phyloP scores from a whole-genome alignment of 257 asterid genomes.

The Solanum bulbocastanum region DNA sequence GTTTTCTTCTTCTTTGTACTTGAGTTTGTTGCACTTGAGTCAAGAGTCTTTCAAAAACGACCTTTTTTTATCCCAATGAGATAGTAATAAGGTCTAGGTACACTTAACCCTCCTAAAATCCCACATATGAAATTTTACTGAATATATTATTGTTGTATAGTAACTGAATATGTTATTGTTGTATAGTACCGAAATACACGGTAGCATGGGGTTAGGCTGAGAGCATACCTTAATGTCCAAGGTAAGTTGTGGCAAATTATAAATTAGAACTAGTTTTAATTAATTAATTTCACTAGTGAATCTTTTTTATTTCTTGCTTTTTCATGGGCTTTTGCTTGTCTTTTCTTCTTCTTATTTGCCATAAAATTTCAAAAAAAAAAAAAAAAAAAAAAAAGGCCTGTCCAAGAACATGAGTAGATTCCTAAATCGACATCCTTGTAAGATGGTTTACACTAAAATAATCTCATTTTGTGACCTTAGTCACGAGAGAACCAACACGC shows the following conservation, averaged over 20 bases:
- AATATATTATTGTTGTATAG: not conserved
- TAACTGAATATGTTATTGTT: too few relatives aligned
- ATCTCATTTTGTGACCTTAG: slow-evolving; percentile 13
- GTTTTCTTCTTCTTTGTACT: too few relatives aligned
- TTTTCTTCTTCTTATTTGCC: not conserved
- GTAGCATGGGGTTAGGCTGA: not conserved
- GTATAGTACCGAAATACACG: not conserved
- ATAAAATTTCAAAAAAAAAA: not conserved
- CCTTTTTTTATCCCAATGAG: not conserved
- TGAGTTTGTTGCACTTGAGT: too few relatives aligned
- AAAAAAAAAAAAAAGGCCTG: not conserved
- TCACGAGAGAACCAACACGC: slow-evolving; percentile 41
- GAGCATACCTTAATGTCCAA: slow-evolving; percentile 5
- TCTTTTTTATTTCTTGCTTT: not conserved
- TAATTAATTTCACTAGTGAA: not conserved
- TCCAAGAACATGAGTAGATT: slow-evolving; percentile 33
- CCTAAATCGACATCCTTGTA: slow-evolving; percentile 34
- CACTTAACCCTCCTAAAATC: fast-evolving
- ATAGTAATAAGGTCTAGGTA: not conserved
- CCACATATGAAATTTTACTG: not conserved
- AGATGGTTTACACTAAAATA: slow-evolving; percentile 24
- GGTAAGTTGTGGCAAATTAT: not conserved
- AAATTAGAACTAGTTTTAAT: not conserved
- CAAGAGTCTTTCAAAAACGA: not conserved
- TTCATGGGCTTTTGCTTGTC: slow-evolving; percentile 9